A percentile compares a stretch with the other conserved stretches of the same genome.
Evolutionary conservation across 177 flowering plant species (phyloP).

Genomic region (Vitis hybrid): DNA sequence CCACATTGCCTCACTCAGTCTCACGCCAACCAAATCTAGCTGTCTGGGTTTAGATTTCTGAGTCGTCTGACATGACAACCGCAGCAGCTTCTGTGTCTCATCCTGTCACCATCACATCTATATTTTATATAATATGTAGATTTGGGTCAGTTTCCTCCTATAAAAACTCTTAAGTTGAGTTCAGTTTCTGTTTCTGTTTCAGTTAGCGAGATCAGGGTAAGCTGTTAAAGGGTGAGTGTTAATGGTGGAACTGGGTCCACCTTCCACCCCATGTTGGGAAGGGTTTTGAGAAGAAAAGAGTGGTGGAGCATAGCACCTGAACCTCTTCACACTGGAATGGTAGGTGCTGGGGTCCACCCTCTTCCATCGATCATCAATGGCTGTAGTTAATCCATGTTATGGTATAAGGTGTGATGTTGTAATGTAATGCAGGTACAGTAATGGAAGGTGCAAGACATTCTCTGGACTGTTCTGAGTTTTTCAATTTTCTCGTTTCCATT

Average conservation of each 20-base stretch:
- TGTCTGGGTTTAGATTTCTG: not conserved
- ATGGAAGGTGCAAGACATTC: too few species aligned
- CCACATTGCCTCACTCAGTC: not conserved
- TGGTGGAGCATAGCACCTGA: constrained; percentile 38
- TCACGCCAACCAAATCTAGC: not conserved
- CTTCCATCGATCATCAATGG: too few species aligned
- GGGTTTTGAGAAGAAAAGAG: not conserved
- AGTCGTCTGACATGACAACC: not conserved
- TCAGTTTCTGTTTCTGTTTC: not conserved
- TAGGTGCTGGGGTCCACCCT: constrained; percentile 31
- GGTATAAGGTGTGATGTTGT: not conserved
- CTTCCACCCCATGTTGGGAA: too few species aligned
- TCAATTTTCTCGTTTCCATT: too few species aligned
- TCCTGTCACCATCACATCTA: not conserved
- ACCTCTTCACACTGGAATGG: not conserved
- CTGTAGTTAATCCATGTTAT: not conserved
- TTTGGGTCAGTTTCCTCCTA: not conserved
- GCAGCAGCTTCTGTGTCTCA: not conserved
- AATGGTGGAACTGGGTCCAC: too few species aligned
- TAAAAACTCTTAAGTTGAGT: not conserved
- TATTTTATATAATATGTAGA: not conserved
- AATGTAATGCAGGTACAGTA: not conserved
- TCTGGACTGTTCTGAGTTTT: too few species aligned
- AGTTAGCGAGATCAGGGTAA: not conserved
- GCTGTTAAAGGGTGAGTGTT: too few species aligned